Percentiles rank a stretch among this genome's conserved stretches.
Evolutionary conservation across 2,329 filamentous ascomycete genomes (phyloP).

Genomic region (Stenocarpella maydis): DNA sequence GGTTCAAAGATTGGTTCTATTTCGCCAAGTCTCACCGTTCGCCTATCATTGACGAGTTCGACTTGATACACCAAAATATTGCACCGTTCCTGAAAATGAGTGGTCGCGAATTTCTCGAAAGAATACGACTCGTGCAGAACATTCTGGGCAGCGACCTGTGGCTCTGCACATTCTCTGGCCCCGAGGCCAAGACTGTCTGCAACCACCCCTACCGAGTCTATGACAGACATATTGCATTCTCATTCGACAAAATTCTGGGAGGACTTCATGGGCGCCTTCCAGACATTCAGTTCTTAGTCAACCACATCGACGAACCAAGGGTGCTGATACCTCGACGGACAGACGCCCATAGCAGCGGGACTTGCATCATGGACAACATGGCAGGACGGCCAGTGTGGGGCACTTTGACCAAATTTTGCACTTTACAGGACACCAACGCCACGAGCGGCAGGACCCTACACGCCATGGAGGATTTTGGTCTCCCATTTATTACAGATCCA

Average conservation of each 20-base stretch:
- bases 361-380: conserved; percentile 36
- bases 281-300: conserved; percentile 54
- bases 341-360: background rate
- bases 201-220: conserved; percentile 18
- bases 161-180: conserved; percentile 18
- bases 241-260: conserved; percentile 38
- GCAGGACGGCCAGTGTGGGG: conserved; percentile 45
- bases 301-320: conserved; percentile 58
- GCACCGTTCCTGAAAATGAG: conserved; percentile 51
- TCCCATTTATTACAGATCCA: conserved; percentile 49
- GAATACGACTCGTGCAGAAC: conserved; percentile 38
- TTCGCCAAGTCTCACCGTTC: conserved; percentile 52
- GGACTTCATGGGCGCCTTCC: conserved; percentile 43
- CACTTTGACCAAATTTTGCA: background rate
- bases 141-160: conserved; percentile 24
- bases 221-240: conserved; percentile 13
- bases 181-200: conserved; percentile 42
- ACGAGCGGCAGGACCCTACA: background rate
- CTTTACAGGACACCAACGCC: background rate
- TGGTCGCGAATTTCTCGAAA: conserved; percentile 44
- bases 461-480: conserved; percentile 38
- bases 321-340: conserved; percentile 42
- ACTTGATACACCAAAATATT: conserved; percentile 51
- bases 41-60: conserved; percentile 58
- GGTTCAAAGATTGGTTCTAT: conserved; percentile 56